Conservation (phyloP, 768 basidiomycete species). For the Suillus placidus region DNA sequence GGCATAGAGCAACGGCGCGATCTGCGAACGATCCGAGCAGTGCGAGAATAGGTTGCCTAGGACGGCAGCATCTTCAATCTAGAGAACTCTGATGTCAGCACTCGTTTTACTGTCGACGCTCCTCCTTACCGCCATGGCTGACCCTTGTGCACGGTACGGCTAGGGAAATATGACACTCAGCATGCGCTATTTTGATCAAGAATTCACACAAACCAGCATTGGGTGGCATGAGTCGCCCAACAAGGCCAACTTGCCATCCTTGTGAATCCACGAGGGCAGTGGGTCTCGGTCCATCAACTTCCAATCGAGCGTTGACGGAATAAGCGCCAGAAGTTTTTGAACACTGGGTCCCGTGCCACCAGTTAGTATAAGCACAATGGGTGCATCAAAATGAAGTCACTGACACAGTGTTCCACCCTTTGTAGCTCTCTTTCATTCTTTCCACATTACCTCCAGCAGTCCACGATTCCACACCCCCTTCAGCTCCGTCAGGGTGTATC, state of each 20-base stretch:
- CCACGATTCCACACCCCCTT: conserved; percentile 42
- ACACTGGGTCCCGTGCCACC: conserved; percentile 32
- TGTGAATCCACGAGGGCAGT: conserved; percentile 52
- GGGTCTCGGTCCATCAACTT: conserved; percentile 52
- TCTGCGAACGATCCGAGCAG: conserved; percentile 45
- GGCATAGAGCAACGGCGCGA: conserved; percentile 49
- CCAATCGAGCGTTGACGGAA: conserved; percentile 50
- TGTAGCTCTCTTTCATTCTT: conserved; percentile 51
- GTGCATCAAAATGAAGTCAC: conserved; percentile 10
- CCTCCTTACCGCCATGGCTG: conserved; percentile 52
- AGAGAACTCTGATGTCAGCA: conserved; percentile 14
- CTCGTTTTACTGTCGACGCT: not conserved
- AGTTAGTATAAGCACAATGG: not conserved
- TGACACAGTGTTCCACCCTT: conserved; percentile 52
- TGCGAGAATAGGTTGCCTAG: conserved; percentile 54
- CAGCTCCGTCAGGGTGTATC: conserved; percentile 42
- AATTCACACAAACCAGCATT: conserved; percentile 42
- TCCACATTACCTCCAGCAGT: conserved; percentile 44
- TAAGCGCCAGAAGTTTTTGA: conserved; percentile 47
- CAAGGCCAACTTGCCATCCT: conserved; percentile 43
- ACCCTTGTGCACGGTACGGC: conserved; percentile 60
- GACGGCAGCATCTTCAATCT: conserved; percentile 41
- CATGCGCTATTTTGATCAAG: not conserved
- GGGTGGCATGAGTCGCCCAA: conserved; percentile 62
- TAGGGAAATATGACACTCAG: conserved; percentile 11